These are phyloP conservation scores for Cercospora zeae-maydis DNA, from an alignment of 2,329 filamentous ascomycete species.

Conservation along the genomic window DNA sequence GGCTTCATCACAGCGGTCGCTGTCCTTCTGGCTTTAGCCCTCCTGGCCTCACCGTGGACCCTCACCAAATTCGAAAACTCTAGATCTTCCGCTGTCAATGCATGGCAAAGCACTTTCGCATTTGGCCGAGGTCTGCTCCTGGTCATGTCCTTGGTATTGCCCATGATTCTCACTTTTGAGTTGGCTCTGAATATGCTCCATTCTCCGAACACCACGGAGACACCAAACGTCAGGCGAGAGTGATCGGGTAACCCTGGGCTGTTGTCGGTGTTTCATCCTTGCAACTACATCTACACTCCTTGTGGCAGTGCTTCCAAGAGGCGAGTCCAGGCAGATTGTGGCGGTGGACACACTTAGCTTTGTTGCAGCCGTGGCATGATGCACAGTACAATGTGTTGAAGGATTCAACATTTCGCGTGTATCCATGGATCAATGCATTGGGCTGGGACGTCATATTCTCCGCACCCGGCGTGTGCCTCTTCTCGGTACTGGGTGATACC, in stretches of 20 bases:
- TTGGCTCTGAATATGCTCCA: not conserved
- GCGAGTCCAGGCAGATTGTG: not conserved
- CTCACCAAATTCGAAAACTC: not conserved
- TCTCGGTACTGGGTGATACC: not conserved
- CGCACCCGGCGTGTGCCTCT: constrained; percentile 49
- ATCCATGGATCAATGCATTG: constrained; percentile 56
- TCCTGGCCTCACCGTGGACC: not conserved
- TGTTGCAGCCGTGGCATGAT: constrained; percentile 8
- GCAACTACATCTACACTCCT: not conserved
- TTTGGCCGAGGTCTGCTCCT: constrained; percentile 1
- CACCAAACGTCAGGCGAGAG: not conserved
- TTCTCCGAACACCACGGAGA: not conserved
- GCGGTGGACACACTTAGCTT: constrained; percentile 1
- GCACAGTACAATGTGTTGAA: not conserved
- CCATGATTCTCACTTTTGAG: not conserved
- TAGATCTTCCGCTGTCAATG: not conserved
- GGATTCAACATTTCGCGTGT: not conserved
- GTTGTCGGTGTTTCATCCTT: not conserved
- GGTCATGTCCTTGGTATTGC: not conserved
- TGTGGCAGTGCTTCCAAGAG: constrained; percentile 3
- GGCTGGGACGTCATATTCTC: constrained; percentile 59
- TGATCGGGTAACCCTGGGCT: constrained; percentile 3
- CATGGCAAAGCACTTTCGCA: constrained; percentile 2
- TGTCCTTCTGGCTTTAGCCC: not conserved
- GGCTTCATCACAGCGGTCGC: not conserved